Evolutionary conservation across 2,329 filamentous ascomycete species (phyloP), one percentile per base, ranked within the genome.

Genomic region (Grosmannia huntii): DNA sequence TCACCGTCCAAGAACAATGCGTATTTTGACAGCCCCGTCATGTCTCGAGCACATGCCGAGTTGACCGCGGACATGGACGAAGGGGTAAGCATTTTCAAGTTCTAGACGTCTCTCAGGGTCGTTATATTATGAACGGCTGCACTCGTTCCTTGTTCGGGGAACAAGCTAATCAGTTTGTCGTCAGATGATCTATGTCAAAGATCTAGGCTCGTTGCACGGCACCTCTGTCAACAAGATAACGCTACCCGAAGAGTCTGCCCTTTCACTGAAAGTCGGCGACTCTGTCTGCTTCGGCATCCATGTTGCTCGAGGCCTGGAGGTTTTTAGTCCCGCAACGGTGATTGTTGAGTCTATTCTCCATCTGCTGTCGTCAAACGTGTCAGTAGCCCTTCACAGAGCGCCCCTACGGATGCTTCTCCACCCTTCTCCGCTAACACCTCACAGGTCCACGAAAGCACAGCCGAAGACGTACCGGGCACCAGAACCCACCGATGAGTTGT

Each of bases 21-120:
- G 19, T 88, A 77, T 76, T 86, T 89, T 60, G 80, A 88, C 62
- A 86, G 81, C 59, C 81, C 85, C 0, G 85, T 89, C 41, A 85
- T 90, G 75, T 89, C 85, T 27, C 76, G 86, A 51, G 68, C 80
- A 12, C 86, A 90, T 69, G 87, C 86, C 19, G 70, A 78, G 50
- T 65, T 85, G 5, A 63, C 66, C 19, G 72, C 77, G 5, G 70
- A 78, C 54, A 64, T 73, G 11, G 67, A 74, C 2, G 64, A 68
- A 7, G 72, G 76, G 68, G 81, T 81, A 69, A 59, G 70, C 38
- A 53, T 16, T 52, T 52, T 16, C 27, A 2, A 3, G 4, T 2
- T 49, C 7, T 9, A 50, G 41, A 36, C 31, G 16, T 57, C 9
- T 49, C 41, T 44, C 16, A 38, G 19, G 38, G 31, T 10, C 9